Evolutionary conservation across 2,329 filamentous ascomycete species (phyloP).

Genomic region (Apiospora hydei): DNA sequence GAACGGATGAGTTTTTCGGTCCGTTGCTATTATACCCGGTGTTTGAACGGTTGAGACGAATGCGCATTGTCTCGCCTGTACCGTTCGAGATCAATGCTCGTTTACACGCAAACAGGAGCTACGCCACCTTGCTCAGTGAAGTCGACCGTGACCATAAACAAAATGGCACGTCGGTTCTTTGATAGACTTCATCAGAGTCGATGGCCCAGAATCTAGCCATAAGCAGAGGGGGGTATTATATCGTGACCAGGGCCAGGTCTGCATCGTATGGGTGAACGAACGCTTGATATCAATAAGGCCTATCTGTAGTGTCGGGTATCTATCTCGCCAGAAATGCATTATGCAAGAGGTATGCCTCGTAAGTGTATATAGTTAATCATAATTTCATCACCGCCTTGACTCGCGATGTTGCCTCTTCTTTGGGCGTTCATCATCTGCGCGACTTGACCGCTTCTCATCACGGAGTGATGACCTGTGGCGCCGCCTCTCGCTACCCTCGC

Average conservation of each 20-base stretch:
- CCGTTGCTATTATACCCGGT: not conserved
- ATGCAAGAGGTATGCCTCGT: conserved; percentile 22
- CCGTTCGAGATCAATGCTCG: no score
- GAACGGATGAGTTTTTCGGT: no score
- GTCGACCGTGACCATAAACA: not conserved
- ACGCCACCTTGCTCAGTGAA: not conserved
- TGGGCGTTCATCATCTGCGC: not conserved
- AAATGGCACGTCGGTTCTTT: not conserved
- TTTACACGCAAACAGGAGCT: not conserved
- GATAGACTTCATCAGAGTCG: not conserved
- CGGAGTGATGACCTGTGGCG: conserved; percentile 30
- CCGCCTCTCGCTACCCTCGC: conserved; percentile 29
- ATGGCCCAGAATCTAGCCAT: not conserved
- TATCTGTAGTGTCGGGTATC: not conserved
- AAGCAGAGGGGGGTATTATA: not conserved
- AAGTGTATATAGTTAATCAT: conserved; percentile 4
- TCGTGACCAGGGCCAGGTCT: not conserved
- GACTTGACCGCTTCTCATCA: not conserved
- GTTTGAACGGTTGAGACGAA: not conserved
- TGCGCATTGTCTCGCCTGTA: not conserved
- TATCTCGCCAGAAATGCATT: conserved; percentile 18
- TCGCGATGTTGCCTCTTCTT: conserved; percentile 19
- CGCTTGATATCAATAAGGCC: not conserved
- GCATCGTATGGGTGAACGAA: not conserved
- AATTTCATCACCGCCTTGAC: conserved; percentile 8